Evolutionary conservation across 2,329 filamentous ascomycete genomes (phyloP), one percentile per base, ranked within the genome.

Genomic region (Ophiostoma novo-ulmi): DNA sequence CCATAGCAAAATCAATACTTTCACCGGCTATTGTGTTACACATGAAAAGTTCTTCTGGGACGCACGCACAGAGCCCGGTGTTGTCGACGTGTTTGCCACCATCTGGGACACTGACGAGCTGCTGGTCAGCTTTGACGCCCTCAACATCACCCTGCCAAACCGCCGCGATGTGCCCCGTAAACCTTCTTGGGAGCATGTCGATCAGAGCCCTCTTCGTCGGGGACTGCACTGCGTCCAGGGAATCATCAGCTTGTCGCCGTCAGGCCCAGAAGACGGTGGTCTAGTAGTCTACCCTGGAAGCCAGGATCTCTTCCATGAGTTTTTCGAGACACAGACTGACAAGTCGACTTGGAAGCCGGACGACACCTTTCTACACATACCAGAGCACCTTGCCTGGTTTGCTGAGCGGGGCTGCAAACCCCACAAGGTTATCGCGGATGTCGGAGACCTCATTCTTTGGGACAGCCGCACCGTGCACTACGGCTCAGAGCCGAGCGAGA

Each of bases 41-140:
- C 80, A 82, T 74, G 80, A 82, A 72, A 77, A 78, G 63, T 80
- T 80, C 70, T 77, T 80, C 70, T 82, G 80, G 80, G 78, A 75
- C 6, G 76, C 78, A 5, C 77, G 79, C 14, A 72, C 74, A 52
- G 80, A 82, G 72, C 80, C 80, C 0, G 78, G 75, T 10, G 77
- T 82, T 0, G 13, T 82, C 17, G 76, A 77, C 1, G 75, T 77
- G 0, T 83, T 83, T 69, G 79, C 77, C 39, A 79, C 78, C 10
- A 61, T 81, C 20, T 81, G 79, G 78, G 77, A 75, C 17, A 80
- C 78, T 0, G 71, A 77, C 14, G 77, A 81, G 61, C 75, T 81
- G 7, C 74, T 81, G 1, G 75, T 74, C 63, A 78, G 76, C 5
- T 81, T 81, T 61, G 80, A 81, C 71, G 74, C 74, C n/a, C 74